Base-by-base conservation (phyloP, 257 asterid species). In the Solanum pimpinellifolium region DNA sequence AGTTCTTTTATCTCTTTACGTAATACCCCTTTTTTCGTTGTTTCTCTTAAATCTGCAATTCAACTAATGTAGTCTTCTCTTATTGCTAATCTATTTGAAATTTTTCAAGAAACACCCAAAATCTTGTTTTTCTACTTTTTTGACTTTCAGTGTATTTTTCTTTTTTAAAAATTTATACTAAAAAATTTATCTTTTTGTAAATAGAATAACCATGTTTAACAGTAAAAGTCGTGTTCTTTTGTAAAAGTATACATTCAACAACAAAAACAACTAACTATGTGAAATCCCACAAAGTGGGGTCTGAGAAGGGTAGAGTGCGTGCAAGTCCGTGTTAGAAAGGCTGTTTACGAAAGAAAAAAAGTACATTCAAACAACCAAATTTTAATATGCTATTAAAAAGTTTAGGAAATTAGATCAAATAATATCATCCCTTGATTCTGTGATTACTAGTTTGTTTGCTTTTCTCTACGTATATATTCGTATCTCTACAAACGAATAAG, bases 1-100 rank as follows among this genome's bases (percentile, higher is more conserved):
- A 83, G 97, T 90, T 21, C 69, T 39, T 70, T 72, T 86, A 15
- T 15, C 83, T 78, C 66, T 78, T 44, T 42, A 5, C 39, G 27
- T 25, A 25, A 27, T 44, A 4, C 9, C 41, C 41, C 41, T 4
- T 52, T 46, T 47, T 80, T 29, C 7, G 11, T 62, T 29, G 42
- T 80, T 80, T 47, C 15, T 25, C 66, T 47, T 78, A 15, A 27
- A 25, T 78, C 11, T 80, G 44, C 68, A 6, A 80, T 16, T 29
- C 44, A 80, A 80, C 3, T 27, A 2, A 37, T 76, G n/a, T n/a
- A 75, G 16, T 76, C 1, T 56, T 56, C n/a, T 56, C 18, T 56
- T 56, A 56, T 56, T 56, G 66, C 25, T 20, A 20, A 59, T 59
- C 12, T 59, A 1, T 56, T 18, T 56, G 65, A 31, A 31, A 56